Evolutionary conservation across 2,329 filamentous ascomycete species (phyloP), one percentile per base, ranked within the genome.

Genomic region (Conoideocrella luteorostrata): DNA sequence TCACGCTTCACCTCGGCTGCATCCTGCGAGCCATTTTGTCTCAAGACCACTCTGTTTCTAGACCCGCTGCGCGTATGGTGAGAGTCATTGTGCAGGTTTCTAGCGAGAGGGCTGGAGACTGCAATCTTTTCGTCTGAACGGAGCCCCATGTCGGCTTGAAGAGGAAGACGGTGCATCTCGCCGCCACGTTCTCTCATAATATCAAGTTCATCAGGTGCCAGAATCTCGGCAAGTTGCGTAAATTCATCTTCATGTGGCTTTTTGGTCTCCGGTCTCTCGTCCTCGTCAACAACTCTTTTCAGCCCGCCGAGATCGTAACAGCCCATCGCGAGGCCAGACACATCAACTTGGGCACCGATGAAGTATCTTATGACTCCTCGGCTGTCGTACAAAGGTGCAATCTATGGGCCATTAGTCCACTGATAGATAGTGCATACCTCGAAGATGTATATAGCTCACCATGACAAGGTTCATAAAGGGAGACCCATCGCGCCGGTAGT

Each of bases 381-480:
- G 35, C 76, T 83, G 55, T 88, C 84, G 50, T 80, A 76, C 0
- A 88, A 65, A 0, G 84, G 84, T 1, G 84, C 80, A 34, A 53
- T 43, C 52, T 54, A 29, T 4, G 5, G 76, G 75, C 76, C 83
- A 15, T 15, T 82, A 17, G 85, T 66, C 4, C 86, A 23, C 15
- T 30, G 85, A 66, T 4, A 86, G 22, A 21, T 37, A 22, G 15
- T 29, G 5, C 7, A 40, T 36, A 11, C 34, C 5, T 10, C 13
- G 26, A 17, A 21, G 26, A 21, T 39, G 4, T 6, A 11, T 29
- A 10, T 15, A 21, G 43, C 51, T 46, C n/a, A 78, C 75, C 79
- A 86, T 86, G 20, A 88, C 69, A 3, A 89, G 69, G 48, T 88
- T 89, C 74, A 88, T 82, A 56, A 88, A 88, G 0, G 83, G 82